phyloP scores from a whole-genome alignment of 352 stramenopile species.

The Peronosclerospora sorghi region DNA sequence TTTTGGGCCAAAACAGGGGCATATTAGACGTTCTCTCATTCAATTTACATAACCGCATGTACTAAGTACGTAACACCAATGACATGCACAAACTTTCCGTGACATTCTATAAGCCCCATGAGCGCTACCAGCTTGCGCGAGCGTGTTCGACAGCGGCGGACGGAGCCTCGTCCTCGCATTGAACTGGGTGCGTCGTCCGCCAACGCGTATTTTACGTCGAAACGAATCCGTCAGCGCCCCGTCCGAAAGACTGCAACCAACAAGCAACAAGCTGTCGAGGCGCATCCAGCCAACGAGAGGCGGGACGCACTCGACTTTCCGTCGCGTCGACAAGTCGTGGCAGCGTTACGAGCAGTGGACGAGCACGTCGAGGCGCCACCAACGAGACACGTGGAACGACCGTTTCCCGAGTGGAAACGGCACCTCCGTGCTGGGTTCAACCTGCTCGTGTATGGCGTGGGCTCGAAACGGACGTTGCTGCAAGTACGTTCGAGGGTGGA shows the following conservation, averaged over 20 bases:
- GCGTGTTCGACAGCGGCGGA: slow-evolving; percentile 10
- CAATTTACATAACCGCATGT: too few relatives aligned
- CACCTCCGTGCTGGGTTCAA: slow-evolving; percentile 38
- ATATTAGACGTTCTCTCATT: too few relatives aligned
- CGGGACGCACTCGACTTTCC: slow-evolving; percentile 10
- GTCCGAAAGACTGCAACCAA: slow-evolving; percentile 14
- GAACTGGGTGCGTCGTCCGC: slow-evolving; percentile 20
- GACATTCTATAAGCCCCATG: slow-evolving; percentile 1
- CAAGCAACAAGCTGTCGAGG: slow-evolving; percentile 5
- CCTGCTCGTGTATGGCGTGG: slow-evolving; percentile 39
- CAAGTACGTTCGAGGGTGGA: slow-evolving; percentile 19
- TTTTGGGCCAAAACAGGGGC: too few relatives aligned
- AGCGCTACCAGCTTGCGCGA: slow-evolving; percentile 11
- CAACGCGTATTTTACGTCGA: slow-evolving; percentile 34
- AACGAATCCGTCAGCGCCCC: slow-evolving; percentile 13
- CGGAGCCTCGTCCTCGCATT: slow-evolving; percentile 5
- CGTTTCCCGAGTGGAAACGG: slow-evolving; percentile 32
- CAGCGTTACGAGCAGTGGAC: slow-evolving; percentile 14
- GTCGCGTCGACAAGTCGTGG: slow-evolving; percentile 9
- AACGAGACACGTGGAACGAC: slow-evolving; percentile 5
- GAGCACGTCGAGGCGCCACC: slow-evolving; percentile 4
- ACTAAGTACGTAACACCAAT: too few relatives aligned
- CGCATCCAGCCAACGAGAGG: not conserved
- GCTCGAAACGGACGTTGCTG: slow-evolving; percentile 41
- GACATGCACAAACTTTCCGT: not conserved